Base-by-base conservation (phyloP, 495 filamentous ascomycete genomes). In the Bryoglossum gracile region DNA sequence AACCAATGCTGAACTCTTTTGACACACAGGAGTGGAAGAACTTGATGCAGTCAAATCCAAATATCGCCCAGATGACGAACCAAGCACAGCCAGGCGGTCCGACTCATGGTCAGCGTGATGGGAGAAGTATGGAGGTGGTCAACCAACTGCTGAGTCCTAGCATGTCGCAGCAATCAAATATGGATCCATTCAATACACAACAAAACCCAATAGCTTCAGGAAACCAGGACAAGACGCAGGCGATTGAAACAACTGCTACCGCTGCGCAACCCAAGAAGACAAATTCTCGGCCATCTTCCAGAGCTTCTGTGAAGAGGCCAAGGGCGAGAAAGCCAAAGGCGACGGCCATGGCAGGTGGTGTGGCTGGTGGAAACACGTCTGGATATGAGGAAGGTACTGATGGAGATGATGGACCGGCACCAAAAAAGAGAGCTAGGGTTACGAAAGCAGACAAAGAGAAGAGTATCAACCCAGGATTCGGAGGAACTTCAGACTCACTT, bases 381-480 rank as follows among this genome's bases (percentile, higher is more conserved):
- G 84, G 83, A 5, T 85, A 82, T 57, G 83, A 87, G 70, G 71
- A 79, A 56, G 74, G 71, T n/a, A 86, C 85, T 9, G 85, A 89
- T 47, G 72, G 71, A 14, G 71, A 78, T 25, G 84, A 88, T 10
- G 62, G 67, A 3, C 68, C 69, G 56, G 74, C 78, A 10, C 65
- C 73, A 53, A 80, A 83, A 70, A 85, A 86, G 73, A 71, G 84
- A 57, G 89, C 86, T 16, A 87, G 82, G 55, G 68, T 84, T 19
- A 84, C 75, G 19, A 78, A 81, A 59, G 78, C 82, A 3, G 77
- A 84, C 28, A n/a, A n/a, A n/a, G n/a, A n/a, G n/a, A 80, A 81
- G 67, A 81, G 73, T 32, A 78, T 77, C 23, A 82, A 79, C 37
- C 74, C 79, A 4, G 76, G 83, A 4, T 80, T 92, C 57, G 84